Evolutionary conservation across 306 rosid genomes (phyloP), one percentile per base, ranked within the genome.

Genomic region (Dalbergia cochinchinensis): DNA sequence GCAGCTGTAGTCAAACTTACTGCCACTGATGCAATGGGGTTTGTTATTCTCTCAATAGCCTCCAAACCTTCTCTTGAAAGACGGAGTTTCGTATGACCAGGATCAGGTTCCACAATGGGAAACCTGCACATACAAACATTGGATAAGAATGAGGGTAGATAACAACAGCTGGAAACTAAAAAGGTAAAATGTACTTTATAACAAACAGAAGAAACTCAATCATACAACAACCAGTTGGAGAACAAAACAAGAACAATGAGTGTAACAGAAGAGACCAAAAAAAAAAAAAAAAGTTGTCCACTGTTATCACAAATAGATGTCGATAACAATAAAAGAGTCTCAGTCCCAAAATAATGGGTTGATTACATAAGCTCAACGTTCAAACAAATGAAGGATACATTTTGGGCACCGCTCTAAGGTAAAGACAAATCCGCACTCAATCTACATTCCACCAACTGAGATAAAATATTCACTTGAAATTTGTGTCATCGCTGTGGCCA

Each of bases 31-130:
- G 96, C 88, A 81, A 91, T 89, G 44, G 96, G 96, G 39, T 78
- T 91, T 58, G 88, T 89, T 70, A 89, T 91, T 84, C 74, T 87
- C 80, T 86, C 83, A 72, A 91, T 84, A 61, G 86, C 93, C 86
- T 89, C 90, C 87, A 91, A 78, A 26, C 96, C 93, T 79, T 87
- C 96, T 81, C 87, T 86, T 62, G 96, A 85, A 79, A 91, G 89
- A 44, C 87, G 90, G 68, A 91, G 93, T 80, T 91, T 91, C 34
- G 93, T 91, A 78, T 91, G 93, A 45, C 93, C 93, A 74, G 90
- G 89, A 83, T 89, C 93, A 66, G 96, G 96, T 81, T 87, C 93
- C 69, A 91, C 90, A 79, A 91, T 91, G 26, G 96, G 93, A 86
- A 89, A 91, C 76, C 93, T 91, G 85, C 18, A 74, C 5, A 62